Base-by-base conservation (phyloP, 805 yeast species). In the Ogataea zsoltii region DNA sequence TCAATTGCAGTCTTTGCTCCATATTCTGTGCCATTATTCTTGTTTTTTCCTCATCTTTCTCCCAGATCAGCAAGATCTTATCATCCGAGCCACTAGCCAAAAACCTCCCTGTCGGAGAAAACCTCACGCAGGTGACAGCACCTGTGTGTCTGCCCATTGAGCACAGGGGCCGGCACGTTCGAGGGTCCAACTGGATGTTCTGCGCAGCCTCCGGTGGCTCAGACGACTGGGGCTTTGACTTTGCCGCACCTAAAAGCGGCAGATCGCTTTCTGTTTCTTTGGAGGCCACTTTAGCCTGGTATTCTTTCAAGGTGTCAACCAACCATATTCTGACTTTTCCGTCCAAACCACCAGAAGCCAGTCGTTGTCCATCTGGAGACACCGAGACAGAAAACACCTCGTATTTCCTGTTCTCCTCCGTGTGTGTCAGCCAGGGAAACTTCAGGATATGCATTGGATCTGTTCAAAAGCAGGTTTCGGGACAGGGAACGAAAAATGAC, bases 71-170 rank as follows among this genome's bases (percentile, higher is more conserved):
- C 29, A 90, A 77, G 39, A 94, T 88, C 53, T 91, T 83, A 63
- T 94, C 99, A 63, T 94, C 99, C 2, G 97, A 88, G 0, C 99
- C 99, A 18, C 94, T 82, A 0, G 98, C 98, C 21, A 94, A 65
- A 61, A 87, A 94, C 39, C 92, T 70, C 0, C 97, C 97, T 57
- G 85, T 87, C 0, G 98, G 97, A 1, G 96, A 87, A 62, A 94
- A 94, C 56, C 91, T 76, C 18, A 94, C 94, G 45, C 89, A 84
- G 1, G 99, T 94, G 4, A 94, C 97, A 2, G 96, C 96, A 40
- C 99, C 99, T 17, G 94, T 89, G 61, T 94, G 99, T 44, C 97
- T 77, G 31, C 94, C 84, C 96, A 94, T 88, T 21, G 94, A 84
- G 46, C 96, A 88, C 14, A 91, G 66, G 3, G 96, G 96, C 23